Evolutionary conservation across 495 filamentous ascomycete species (phyloP).

Genomic region (Daldinia caldariorum): DNA sequence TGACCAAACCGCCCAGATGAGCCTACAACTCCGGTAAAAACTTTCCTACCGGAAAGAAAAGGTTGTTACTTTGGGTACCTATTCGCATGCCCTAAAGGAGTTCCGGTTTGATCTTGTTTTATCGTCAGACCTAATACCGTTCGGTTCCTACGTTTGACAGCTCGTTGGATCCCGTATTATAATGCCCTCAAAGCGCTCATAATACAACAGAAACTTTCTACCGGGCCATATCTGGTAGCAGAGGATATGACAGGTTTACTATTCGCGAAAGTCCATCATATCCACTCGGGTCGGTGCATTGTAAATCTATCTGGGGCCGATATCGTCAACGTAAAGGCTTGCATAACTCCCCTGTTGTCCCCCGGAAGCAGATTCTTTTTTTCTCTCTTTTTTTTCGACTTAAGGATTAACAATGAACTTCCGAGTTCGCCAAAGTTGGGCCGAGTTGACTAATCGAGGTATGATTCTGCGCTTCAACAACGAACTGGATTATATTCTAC

Average conservation of each 20-base stretch:
- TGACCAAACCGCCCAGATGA: background rate
- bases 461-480: constrained; percentile 9
- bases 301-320: background rate
- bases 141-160: background rate
- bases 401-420: background rate
- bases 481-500: constrained; percentile 1
- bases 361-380: background rate
- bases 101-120: background rate
- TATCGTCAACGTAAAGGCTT: background rate
- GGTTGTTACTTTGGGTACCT: background rate
- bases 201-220: background rate
- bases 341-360: background rate
- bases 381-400: too few relatives aligned
- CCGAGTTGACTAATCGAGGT: constrained; percentile 4
- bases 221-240: background rate
- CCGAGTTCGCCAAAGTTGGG: background rate
- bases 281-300: background rate
- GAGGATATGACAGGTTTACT: background rate
- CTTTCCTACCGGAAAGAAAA: background rate
- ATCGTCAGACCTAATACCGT: background rate
- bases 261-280: background rate
- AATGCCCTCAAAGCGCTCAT: background rate
- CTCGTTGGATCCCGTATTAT: background rate
- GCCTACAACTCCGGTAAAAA: background rate
- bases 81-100: background rate